Base-by-base conservation (phyloP, 805 yeast species). In the Candida peoriensis region DNA sequence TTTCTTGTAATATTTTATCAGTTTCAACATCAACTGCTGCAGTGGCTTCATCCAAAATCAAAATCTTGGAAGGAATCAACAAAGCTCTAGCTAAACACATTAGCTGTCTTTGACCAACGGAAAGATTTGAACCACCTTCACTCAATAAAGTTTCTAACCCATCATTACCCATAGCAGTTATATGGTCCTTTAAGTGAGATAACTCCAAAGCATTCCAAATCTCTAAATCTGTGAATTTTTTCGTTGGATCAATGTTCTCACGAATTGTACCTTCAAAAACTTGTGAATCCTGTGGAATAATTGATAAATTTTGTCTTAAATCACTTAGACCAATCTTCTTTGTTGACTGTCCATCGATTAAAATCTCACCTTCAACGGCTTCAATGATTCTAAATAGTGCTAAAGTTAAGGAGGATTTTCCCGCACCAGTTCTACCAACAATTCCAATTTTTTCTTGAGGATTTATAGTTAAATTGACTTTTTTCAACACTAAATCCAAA, bases 341-440 rank as follows among this genome's bases (percentile, higher is more conserved):
- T 5, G 85, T 84, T 47, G 81, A 62, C 12, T 85, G 53, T 19
- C 72, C 77, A 61, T 89, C 96, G 47, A 88, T 81, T 12, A 63
- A 64, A 47, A 88, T 83, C 24, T 64, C 58, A n/a, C 94, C 94
- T 8, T 58, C 62, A 6, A 78, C 76, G 2, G 82, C 73, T 59
- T 89, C 96, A 50, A 89, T 84, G 30, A 88, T 75, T 47, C 97
- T 66, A 68, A 85, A 88, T 25, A 88, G 62, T 0, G 96, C 93
- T 50, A 86, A 62, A 0, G 95, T 82, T 51, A 88, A 68, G 1
- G 95, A 81, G 0, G 93, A 81, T 58, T 88, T 88, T 44, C 97
- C 97, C 3, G 97, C 97, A 44, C 97, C 97, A 0, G 97, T 89
- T 55, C 97, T 74, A 18, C 97, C 97, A 37, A 90, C 97, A 59